phyloP scores from a whole-genome alignment of 345 rosid genomes.

The Cardiospermum halicacabum region DNA sequence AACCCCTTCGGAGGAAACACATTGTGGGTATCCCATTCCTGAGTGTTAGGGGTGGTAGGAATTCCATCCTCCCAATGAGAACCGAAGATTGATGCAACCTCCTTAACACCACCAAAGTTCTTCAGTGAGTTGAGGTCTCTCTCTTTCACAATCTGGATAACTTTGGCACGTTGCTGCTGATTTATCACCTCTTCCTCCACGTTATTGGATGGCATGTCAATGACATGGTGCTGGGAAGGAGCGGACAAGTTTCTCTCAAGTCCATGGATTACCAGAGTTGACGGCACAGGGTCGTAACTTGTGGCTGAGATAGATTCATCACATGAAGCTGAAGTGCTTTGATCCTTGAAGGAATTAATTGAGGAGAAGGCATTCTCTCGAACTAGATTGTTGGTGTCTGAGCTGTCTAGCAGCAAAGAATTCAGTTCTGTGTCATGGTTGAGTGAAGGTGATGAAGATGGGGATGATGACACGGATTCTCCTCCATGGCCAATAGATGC shows the following conservation, averaged over 20 bases:
- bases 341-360: not conserved
- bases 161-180: not conserved
- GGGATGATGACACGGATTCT: no score
- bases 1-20: not conserved
- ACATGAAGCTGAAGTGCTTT: not conserved
- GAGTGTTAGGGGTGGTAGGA: not conserved
- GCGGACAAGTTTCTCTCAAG: not conserved
- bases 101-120: constrained; percentile 10
- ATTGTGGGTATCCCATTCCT: not conserved
- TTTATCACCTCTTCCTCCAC: not conserved
- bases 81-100: constrained; percentile 3
- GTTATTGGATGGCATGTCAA: constrained; percentile 1
- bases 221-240: not conserved
- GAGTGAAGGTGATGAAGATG: no score
- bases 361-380: no score
- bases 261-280: not conserved
- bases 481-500: no score
- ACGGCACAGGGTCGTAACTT: not conserved
- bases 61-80: constrained; percentile 16
- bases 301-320: not conserved
- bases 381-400: no score
- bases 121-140: constrained; percentile 1
- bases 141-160: constrained; percentile 14
- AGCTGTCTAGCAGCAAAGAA: no score
- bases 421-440: no score